Evolutionary conservation across 164 flowering plant genomes (phyloP), one percentile per base, ranked within the genome.

Genomic region (Macadamia integrifolia): DNA sequence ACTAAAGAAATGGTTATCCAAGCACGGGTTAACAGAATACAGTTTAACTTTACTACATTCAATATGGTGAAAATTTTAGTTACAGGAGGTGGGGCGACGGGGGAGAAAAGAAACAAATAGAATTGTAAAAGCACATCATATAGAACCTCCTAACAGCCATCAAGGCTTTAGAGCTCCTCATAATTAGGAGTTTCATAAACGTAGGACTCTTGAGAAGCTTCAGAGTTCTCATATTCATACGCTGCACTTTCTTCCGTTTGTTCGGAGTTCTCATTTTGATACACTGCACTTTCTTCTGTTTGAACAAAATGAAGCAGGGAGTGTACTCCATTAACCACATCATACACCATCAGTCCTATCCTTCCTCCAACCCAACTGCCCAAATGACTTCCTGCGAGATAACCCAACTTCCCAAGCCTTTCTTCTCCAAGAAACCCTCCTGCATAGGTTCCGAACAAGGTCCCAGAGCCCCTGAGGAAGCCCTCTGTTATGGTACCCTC

Each of bases 341-440:
- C 98, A 72, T 90, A 93, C 2, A 84, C 80, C 97, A 90, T 93
- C n/a, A 90, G 75, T 40, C 98, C 98, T 29, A 93, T 72, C 70
- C 93, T 80, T 70, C 95, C 98, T 30, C 97, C 97, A 70, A 87
- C 72, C 92, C 95, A 90, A 85, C 93, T 90, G 71, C 97, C 97
- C 81, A 93, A 63, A 61, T 86, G 87, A 64, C 98, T 87, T 60
- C 98, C 97, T 9, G 82, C 84, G 69, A 94, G 91, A 77, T 94
- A 94, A 58, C 97, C 97, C 61, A 87, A 44, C 69, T 84, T 86
- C 57, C 98, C 99, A 66, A 90, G 82, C 74, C 82, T 81, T 67
- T 88, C 80, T 68, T 92, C 98, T 12, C 94, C 98, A 13, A 79
- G 50, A 61, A 86, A 91, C 6, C 98, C 97, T 48, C 87, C 88